These are phyloP conservation scores for Mycosphaerella sp. DNA, from an alignment of 2,329 filamentous ascomycete genomes.

Conservation along the genomic window DNA sequence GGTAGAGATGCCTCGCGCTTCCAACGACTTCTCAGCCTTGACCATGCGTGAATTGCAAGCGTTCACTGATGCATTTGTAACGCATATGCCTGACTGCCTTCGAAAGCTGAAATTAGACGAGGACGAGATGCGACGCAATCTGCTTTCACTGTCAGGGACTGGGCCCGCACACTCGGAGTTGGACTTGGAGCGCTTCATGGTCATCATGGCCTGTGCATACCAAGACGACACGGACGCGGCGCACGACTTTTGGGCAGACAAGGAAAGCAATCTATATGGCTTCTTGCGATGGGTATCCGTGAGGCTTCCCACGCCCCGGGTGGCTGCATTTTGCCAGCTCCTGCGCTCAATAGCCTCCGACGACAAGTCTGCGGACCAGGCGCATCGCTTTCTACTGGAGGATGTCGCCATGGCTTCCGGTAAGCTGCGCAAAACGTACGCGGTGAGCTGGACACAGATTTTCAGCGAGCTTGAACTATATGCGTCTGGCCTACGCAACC, in stretches of 20 bases:
- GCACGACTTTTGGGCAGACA: conserved; percentile 83
- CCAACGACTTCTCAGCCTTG: conserved; percentile 62
- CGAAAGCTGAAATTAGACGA: conserved; percentile 80
- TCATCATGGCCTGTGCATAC: conserved; percentile 88
- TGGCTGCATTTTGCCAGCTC: conserved; percentile 96
- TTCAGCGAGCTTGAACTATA: conserved; percentile 86
- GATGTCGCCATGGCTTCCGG: conserved; percentile 55
- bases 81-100: conserved; percentile 88
- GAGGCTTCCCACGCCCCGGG: conserved; percentile 88
- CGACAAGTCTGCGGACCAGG: conserved; percentile 71
- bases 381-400: conserved; percentile 84
- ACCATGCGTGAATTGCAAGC: conserved; percentile 76
- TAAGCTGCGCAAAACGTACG: conserved; percentile 74
- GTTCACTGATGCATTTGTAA: conserved; percentile 88
- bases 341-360: conserved; percentile 80
- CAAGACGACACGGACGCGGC: conserved; percentile 79
- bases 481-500: conserved; percentile 68
- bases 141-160: conserved; percentile 35
- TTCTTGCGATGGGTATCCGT: conserved; percentile 98
- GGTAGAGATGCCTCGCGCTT: conserved; percentile 60
- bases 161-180: conserved; percentile 37
- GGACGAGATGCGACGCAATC: conserved; percentile 65
- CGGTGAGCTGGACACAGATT: conserved; percentile 88
- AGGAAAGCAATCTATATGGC: conserved; percentile 85
- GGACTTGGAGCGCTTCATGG: conserved; percentile 77